phyloP scores from a whole-genome alignment of 345 rosid genomes.

The Rhodamnia rubescens region DNA sequence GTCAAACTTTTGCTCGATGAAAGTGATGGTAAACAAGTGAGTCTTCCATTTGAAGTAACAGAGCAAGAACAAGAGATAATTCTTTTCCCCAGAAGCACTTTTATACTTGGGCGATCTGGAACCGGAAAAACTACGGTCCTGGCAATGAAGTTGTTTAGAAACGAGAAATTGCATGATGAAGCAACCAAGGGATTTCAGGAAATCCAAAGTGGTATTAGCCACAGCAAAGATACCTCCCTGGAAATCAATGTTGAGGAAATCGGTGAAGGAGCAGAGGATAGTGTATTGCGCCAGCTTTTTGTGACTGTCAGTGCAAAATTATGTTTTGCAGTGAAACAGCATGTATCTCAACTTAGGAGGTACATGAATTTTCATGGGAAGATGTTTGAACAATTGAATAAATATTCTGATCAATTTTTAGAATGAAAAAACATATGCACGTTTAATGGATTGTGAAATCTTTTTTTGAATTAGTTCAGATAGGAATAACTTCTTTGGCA shows the following conservation, averaged over 20 bases:
- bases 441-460: neutral
- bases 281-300: constrained; percentile 32
- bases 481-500: neutral
- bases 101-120: constrained; percentile 45
- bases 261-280: neutral
- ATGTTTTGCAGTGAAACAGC: constrained; percentile 33
- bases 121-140: constrained; percentile 50
- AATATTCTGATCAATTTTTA: neutral
- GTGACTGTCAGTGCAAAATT: constrained; percentile 40
- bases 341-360: constrained; percentile 33
- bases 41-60: constrained; percentile 43
- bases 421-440: neutral
- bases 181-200: constrained; percentile 10
- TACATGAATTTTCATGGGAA: neutral
- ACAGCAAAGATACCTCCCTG: neutral
- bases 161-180: constrained; percentile 17
- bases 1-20: constrained; percentile 28
- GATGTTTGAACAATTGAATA: neutral
- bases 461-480: no score
- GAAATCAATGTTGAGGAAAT: neutral
- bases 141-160: constrained; percentile 29
- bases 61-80: constrained; percentile 30
- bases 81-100: constrained; percentile 21
- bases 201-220: neutral
- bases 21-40: constrained; percentile 20